Percentiles rank a stretch among this genome's conserved stretches.
Evolutionary conservation across 177 flowering plant species (phyloP).

Genomic region (Vitis hybrid): DNA sequence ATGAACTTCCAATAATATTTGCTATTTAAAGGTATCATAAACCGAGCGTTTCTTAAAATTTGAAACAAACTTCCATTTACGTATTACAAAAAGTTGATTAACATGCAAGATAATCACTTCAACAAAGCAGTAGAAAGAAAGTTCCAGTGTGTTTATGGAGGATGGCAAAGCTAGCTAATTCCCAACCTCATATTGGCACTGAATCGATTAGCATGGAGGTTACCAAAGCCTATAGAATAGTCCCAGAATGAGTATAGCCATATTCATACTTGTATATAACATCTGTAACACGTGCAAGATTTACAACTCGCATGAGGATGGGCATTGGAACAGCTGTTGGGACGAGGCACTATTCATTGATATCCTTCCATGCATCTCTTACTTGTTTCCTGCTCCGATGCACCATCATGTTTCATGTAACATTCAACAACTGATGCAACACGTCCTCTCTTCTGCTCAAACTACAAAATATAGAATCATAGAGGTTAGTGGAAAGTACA

Average conservation of each 20-base stretch:
- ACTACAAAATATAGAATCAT: conserved; percentile 4
- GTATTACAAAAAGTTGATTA: too few species aligned
- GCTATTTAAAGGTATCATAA: too few species aligned
- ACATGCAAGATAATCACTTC: not conserved
- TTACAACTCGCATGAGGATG: conserved; percentile 19
- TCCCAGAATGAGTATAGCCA: conserved; percentile 20
- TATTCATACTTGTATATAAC: conserved; percentile 26
- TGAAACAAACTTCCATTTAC: too few species aligned
- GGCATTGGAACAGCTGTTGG: conserved; percentile 14
- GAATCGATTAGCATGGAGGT: conserved; percentile 10
- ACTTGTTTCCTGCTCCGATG: conserved; percentile 14
- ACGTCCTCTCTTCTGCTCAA: conserved; percentile 33
- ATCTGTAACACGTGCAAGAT: conserved; percentile 26
- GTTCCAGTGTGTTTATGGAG: not conserved
- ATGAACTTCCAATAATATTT: too few species aligned
- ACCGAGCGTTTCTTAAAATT: too few species aligned
- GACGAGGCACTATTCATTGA: conserved; percentile 15
- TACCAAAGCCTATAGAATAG: conserved; percentile 1
- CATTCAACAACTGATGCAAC: conserved; percentile 26
- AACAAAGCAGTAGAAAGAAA: not conserved
- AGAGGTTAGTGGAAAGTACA: not conserved
- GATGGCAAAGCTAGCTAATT: not conserved
- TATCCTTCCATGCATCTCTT: conserved; percentile 28
- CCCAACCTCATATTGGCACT: not conserved
- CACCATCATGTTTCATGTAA: conserved; percentile 21